Conservation (phyloP, 75 land plant species). For the Cunninghamia lanceolata region DNA sequence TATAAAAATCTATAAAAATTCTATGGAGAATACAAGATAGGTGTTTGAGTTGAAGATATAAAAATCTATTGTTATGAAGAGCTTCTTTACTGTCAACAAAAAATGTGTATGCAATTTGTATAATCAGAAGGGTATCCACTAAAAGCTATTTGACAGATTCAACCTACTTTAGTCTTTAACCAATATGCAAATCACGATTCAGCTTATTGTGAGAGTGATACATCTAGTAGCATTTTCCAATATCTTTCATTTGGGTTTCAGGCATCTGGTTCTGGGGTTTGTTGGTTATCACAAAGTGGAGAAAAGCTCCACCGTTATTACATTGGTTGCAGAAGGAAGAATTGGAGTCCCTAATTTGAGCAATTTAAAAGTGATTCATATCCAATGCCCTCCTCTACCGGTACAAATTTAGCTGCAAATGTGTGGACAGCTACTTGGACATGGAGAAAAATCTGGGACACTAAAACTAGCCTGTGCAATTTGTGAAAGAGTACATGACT, state of each 20-base stretch:
- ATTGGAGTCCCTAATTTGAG: slow-evolving; percentile 44
- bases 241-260: not conserved
- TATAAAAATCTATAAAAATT: too few species aligned
- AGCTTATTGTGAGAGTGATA: slow-evolving; percentile 10
- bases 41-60: slow-evolving; percentile 31
- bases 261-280: slow-evolving; percentile 79
- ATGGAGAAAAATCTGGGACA: too few species aligned
- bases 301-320: slow-evolving; percentile 93
- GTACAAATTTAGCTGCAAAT: too few species aligned
- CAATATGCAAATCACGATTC: slow-evolving; percentile 11
- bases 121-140: slow-evolving; percentile 27
- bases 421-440: too few species aligned
- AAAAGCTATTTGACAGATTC: not conserved
- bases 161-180: not conserved
- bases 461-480: too few species aligned
- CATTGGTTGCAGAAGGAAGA: slow-evolving; percentile 72
- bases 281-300: slow-evolving; percentile 98
- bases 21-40: slow-evolving; percentile 10
- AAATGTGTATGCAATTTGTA: slow-evolving; percentile 59
- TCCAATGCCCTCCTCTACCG: not conserved
- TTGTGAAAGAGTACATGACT: too few species aligned
- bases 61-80: slow-evolving; percentile 75
- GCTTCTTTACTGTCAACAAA: slow-evolving; percentile 65
- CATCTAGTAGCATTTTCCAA: not conserved
- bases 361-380: too few species aligned